Evolutionary conservation across 116 monocot genomes (phyloP), one percentile per base, ranked within the genome.

Genomic region (Papilionanthe hybrid): DNA sequence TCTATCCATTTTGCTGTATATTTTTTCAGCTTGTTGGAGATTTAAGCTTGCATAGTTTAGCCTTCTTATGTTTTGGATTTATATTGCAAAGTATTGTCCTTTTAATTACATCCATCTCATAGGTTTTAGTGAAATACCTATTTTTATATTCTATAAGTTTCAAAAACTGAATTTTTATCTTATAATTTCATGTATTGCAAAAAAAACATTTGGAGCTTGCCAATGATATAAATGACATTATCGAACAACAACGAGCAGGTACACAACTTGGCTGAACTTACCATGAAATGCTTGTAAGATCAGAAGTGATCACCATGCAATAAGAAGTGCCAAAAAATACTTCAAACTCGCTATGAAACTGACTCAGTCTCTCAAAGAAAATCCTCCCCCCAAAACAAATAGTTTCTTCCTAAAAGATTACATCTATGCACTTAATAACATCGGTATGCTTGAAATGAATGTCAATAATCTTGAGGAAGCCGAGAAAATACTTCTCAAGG

Each of bases 221-320:
- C n/a, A 90, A 91, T 68, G 97, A 94, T 71, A 83, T 94, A 74
- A 77, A 91, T 67, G 89, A 97, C 77, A 86, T 90, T 77, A 78
- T 94, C 73, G 97, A 94, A 86, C 92, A 97, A 87, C 97, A 97
- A 79, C 82, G 97, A 84, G 94, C 97, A 28, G 85, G 78, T 78
- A 97, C 97, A 20, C 97, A 97, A 81, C 94, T 97, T 63, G 97
- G 97, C 44, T 88, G 97, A 63, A 94, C 97, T 55, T 97, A 94
- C 78, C 88, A 97, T 47, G 94, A 97, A 72, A 89, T 97, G 27
- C 91, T 97, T 84, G 75, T 90, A 71, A 81, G 74, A 81, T 91
- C 94, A 78, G 94, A 83, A 86, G 86, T 73, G 96, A 97, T 77
- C 94, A 97, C 76, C 42, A 45, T 84, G 94, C 96, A 25, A 41